Base-by-base conservation (phyloP, 192 early-diverging fungal species). In the Mortierella claussenii region DNA sequence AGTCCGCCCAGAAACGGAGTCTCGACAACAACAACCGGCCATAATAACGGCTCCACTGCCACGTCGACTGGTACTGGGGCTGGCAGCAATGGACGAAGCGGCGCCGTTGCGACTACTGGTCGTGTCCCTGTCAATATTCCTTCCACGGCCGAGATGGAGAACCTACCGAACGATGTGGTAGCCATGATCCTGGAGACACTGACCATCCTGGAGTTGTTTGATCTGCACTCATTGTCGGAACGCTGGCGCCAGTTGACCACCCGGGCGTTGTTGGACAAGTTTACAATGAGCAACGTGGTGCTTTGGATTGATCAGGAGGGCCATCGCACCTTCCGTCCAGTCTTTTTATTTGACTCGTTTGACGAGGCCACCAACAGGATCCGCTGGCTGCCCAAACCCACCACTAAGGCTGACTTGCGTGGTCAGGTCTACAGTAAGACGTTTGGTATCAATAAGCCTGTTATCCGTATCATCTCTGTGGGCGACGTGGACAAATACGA, bases 241-340 rank as follows among this genome's bases (percentile, higher is more conserved):
- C 55, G 65, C 17, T 81, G 80, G 80, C 70, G 71, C 24, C 73
- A 68, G 36, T 44, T 65, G 48, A 66, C 61, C 10, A 66, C 68
- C 17, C 45, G 65, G 3, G 73, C 71, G 6, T 36, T 81, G 27
- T 53, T 76, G 26, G 70, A 70, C 56, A 78, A 65, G 50, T 81
- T 81, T 37, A 49, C 20, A 27, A 40, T 46, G 50, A 70, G 59
- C 26, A 21, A 69, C 42, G 56, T 81, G 44, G 74, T 78, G 5
- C 60, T 81, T 26, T 81, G 80, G 80, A 71, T 78, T 44, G 80
- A 81, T 46, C 80, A 81, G 42, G 80, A 81, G 54, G 62, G 73
- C 33, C 80, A 81, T 56, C 73, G 80, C 0, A 56, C 65, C 13
- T 81, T 68, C 80, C 70, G 74, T 23, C 80, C 80, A 18, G 57